These are phyloP conservation scores for Epichloe coenophiala DNA, from an alignment of 2,329 filamentous ascomycete species.

Conservation along the genomic window DNA sequence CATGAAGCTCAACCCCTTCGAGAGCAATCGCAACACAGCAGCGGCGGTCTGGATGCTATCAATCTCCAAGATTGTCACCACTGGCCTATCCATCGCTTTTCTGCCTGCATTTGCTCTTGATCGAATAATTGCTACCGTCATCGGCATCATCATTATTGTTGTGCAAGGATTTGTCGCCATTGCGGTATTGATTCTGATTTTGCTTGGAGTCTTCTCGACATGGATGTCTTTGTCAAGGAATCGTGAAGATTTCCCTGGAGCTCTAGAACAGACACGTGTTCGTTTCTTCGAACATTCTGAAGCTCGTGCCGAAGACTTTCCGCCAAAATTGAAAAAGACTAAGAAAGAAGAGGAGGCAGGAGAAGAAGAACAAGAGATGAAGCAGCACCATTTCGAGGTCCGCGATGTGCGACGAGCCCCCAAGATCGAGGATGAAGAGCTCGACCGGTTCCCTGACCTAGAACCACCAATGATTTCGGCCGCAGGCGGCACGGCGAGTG, in stretches of 20 bases:
- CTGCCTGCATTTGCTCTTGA: slow-evolving; percentile 47
- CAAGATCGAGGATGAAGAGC: slow-evolving; percentile 60
- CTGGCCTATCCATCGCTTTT: slow-evolving; percentile 58
- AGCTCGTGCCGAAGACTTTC: slow-evolving; percentile 41
- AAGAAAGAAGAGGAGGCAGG: slow-evolving; percentile 20
- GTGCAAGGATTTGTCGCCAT: slow-evolving; percentile 58
- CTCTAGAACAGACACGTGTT: slow-evolving; percentile 41
- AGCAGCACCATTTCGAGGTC: slow-evolving; percentile 40
- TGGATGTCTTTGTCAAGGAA: slow-evolving; percentile 63
- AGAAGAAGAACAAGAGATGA: slow-evolving; percentile 21
- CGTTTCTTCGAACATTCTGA: slow-evolving; percentile 56
- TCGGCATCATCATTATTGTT: slow-evolving; percentile 63
- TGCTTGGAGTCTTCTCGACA: slow-evolving; percentile 51
- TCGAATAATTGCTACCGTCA: slow-evolving; percentile 53
- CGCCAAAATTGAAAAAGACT: slow-evolving; percentile 21
- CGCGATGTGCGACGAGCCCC: slow-evolving; percentile 47
- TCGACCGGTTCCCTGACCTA: slow-evolving; percentile 1
- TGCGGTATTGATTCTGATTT: slow-evolving; percentile 49
- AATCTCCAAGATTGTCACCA: slow-evolving; percentile 57
- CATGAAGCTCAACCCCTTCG: slow-evolving; percentile 52
- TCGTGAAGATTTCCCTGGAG: slow-evolving; percentile 47
- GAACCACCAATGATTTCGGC: background rate
- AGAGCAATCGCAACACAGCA: slow-evolving; percentile 54
- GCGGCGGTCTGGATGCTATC: slow-evolving; percentile 59
- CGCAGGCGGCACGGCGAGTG: background rate